Evolutionary conservation across 768 basidiomycete species (phyloP).

Genomic region (Lactifluus pinguis): DNA sequence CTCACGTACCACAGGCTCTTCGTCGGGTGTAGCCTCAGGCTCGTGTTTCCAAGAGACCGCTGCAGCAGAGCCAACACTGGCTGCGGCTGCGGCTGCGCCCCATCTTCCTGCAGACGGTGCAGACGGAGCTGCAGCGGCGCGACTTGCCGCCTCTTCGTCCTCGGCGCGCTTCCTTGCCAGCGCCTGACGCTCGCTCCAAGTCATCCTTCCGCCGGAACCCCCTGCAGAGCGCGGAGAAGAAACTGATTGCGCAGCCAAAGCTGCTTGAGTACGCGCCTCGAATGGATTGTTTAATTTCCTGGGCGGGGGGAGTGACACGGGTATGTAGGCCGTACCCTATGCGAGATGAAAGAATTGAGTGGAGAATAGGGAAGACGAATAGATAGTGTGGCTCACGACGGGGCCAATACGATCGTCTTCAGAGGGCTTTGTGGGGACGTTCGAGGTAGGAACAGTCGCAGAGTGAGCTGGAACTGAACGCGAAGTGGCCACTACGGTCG

Average conservation of each 20-base stretch:
- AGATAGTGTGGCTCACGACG: slow-evolving; percentile 28
- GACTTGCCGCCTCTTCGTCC: slow-evolving; percentile 65
- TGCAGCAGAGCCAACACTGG: background rate
- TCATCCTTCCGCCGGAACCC: slow-evolving; percentile 62
- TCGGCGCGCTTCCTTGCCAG: slow-evolving; percentile 80
- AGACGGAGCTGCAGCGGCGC: slow-evolving; percentile 23
- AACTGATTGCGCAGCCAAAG: slow-evolving; percentile 22
- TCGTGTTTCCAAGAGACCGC: background rate
- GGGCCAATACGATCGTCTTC: slow-evolving; percentile 81
- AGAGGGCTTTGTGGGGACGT: slow-evolving; percentile 51
- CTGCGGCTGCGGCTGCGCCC: slow-evolving; percentile 29
- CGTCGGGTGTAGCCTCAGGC: slow-evolving; percentile 5
- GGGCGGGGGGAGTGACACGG: slow-evolving; percentile 75
- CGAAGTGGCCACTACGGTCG: slow-evolving; percentile 24
- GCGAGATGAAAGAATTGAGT: background rate
- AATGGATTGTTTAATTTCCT: slow-evolving; percentile 86
- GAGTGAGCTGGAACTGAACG: slow-evolving; percentile 27
- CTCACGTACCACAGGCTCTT: slow-evolving; percentile 7
- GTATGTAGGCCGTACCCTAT: slow-evolving; percentile 76
- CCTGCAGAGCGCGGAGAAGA: slow-evolving; percentile 22
- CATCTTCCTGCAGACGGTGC: slow-evolving; percentile 1
- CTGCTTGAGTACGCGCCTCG: slow-evolving; percentile 29
- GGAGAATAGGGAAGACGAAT: background rate
- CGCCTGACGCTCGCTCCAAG: slow-evolving; percentile 91
- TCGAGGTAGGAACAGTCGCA: slow-evolving; percentile 37